Evolutionary conservation across 176 grass and related monocot species (phyloP), one percentile per base, ranked within the genome.

Genomic region (Thinopyrum elongatum): DNA sequence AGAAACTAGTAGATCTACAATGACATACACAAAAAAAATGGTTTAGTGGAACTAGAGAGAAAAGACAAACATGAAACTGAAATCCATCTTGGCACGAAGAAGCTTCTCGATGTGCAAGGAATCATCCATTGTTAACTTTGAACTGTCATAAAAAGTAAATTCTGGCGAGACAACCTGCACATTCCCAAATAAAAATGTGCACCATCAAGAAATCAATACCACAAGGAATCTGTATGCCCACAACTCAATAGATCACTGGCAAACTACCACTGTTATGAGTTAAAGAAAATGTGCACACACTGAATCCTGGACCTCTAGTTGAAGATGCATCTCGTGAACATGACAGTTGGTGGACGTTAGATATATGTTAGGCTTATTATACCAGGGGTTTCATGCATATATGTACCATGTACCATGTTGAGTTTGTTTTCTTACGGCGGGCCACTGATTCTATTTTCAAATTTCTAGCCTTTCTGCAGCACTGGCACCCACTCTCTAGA

Each of bases 81-180:
- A 92, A 76, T 98, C 93, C 88, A 94, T 94, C 89, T 95, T 98
- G 44, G 86, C 92, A 28, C 96, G 96, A 59, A 98, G 84, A 91
- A 98, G 94, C 84, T 98, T 98, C 84, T 98, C 96, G 77, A 98
- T 83, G 25, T 98, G 85, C 84, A 94, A 90, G 21, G 96, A 95
- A 92, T 98, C 96, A 77, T 95, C 92, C 79, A 92, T 84, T 19
- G 81, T 91, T 81, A 98, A 78, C 84, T 92, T 98, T 67, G 96
- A 98, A 91, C 90, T 92, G 79, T 98, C 90, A 39, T 94, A 98
- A 69, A 98, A 95, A 25, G 92, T 95, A 87, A 98, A 90, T 86
- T 98, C 96, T 61, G 93, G 93, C 57, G 96, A 98, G 65, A 98
- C 44, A 88, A 95, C 86, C 95, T 98, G 90, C 70, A 91, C 31